A percentile compares a stretch with the other conserved stretches of the same genome.
phyloP scores from a whole-genome alignment of 1,284 basidiomycete species.

The Hemileia vastatrix region DNA sequence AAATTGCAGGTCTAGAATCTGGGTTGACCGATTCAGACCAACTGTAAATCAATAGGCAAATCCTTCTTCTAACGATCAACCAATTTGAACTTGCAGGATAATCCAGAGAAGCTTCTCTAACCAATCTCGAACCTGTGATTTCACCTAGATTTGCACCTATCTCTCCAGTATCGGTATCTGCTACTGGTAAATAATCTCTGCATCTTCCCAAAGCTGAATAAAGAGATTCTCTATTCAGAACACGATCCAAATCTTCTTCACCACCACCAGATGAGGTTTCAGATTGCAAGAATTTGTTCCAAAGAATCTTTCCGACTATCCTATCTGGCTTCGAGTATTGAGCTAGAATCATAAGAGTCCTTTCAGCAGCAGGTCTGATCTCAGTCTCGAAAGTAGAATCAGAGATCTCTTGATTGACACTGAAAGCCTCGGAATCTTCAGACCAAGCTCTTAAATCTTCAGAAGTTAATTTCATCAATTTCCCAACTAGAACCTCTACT shows the following conservation, averaged over 20 bases:
- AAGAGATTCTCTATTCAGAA: conserved; percentile 37
- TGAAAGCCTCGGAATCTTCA: conserved; percentile 38
- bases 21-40: conserved; percentile 37
- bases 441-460: conserved; percentile 38
- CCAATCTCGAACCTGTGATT: conserved; percentile 31
- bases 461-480: conserved; percentile 35
- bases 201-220: conserved; percentile 37
- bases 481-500: conserved; percentile 33
- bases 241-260: conserved; percentile 26
- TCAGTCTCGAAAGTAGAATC: conserved; percentile 31
- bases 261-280: conserved; percentile 2
- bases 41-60: conserved; percentile 37
- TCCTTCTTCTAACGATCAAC: conserved; percentile 36
- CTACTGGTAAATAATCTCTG: conserved; percentile 29
- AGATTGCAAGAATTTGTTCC: conserved; percentile 30
- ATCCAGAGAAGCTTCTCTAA: conserved; percentile 32
- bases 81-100: conserved; percentile 27
- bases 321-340: conserved; percentile 29
- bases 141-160: conserved; percentile 27
- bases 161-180: conserved; percentile 19
- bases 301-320: conserved; percentile 34
- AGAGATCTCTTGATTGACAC: conserved; percentile 29
- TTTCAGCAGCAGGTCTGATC: conserved; percentile 39
- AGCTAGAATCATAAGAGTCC: conserved; percentile 34
- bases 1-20: conserved; percentile 29